phyloP scores from a whole-genome alignment of 768 basidiomycete species.

The Tylopilus subfusipes region DNA sequence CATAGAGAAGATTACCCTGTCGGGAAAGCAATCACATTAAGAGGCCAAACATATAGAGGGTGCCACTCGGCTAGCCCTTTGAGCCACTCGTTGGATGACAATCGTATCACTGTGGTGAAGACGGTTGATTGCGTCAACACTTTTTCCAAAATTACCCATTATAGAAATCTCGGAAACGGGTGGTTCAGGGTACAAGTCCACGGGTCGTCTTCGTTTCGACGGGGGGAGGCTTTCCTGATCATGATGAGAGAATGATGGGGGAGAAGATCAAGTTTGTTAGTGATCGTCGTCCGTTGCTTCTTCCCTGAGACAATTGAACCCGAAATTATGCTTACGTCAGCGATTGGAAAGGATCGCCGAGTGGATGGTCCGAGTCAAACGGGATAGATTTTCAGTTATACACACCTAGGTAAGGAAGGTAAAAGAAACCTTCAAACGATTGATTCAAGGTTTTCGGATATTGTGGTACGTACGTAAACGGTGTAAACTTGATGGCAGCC shows the following conservation, averaged over 20 bases:
- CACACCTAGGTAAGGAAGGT: too few relatives aligned
- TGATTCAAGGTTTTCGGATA: too few relatives aligned
- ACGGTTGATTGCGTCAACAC: conserved; percentile 23
- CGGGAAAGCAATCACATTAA: conserved; percentile 20
- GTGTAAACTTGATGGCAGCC: too few relatives aligned
- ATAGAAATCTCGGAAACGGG: neutral
- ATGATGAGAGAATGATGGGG: neutral
- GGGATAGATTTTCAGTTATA: too few relatives aligned
- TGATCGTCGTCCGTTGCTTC: conserved; percentile 1
- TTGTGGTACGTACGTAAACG: too few relatives aligned
- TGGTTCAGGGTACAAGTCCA: conserved; percentile 8
- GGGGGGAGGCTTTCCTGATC: neutral
- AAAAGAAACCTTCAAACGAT: too few relatives aligned
- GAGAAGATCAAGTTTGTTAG: neutral
- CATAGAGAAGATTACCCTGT: conserved; percentile 8
- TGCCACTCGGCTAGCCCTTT: conserved; percentile 15
- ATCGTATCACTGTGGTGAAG: conserved; percentile 5
- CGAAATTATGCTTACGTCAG: conserved; percentile 8
- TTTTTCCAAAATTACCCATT: conserved; percentile 12
- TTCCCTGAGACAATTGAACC: conserved; percentile 6
- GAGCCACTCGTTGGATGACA: conserved; percentile 27
- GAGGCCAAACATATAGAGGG: conserved; percentile 17
- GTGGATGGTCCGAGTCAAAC: too few relatives aligned
- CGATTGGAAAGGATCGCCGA: too few relatives aligned
- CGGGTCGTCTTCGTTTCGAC: neutral